Conservation (phyloP, 2,329 filamentous ascomycete species). For the Fusarium domesticum region DNA sequence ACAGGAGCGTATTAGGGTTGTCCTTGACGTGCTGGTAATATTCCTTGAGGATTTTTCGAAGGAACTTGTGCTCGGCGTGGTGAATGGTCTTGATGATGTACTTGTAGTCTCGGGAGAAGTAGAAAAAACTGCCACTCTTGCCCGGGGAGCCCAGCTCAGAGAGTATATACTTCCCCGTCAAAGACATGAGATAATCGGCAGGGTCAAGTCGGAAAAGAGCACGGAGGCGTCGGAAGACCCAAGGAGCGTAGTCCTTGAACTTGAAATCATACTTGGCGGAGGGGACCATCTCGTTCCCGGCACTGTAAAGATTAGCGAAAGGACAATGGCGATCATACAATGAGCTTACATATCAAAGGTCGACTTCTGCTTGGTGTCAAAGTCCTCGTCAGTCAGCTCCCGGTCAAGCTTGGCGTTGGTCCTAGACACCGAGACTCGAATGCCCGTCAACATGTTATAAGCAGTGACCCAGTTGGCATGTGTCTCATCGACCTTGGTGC, state of each 20-base stretch:
- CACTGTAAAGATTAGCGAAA: conserved; percentile 49
- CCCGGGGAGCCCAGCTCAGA: conserved; percentile 95
- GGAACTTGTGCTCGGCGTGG: conserved; percentile 86
- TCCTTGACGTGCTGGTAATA: conserved; percentile 91
- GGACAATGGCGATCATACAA: not conserved
- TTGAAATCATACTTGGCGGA: conserved; percentile 99
- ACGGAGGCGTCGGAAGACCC: conserved; percentile 94
- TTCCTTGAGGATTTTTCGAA: conserved; percentile 79
- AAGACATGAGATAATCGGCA: conserved; percentile 95
- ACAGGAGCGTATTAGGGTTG: conserved; percentile 94
- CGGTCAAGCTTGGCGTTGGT: conserved; percentile 97
- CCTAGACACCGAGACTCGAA: conserved; percentile 91
- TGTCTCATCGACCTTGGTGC: conserved; percentile 95
- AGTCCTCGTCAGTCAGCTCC: conserved; percentile 85
- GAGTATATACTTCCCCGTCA: conserved; percentile 97
- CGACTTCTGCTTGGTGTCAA: conserved; percentile 92
- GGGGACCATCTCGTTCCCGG: conserved; percentile 93
- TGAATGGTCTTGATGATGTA: conserved; percentile 99
- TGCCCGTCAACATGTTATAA: conserved; percentile 99
- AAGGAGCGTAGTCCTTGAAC: conserved; percentile 99
- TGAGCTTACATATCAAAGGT: conserved; percentile 89
- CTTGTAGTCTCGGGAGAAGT: conserved; percentile 98
- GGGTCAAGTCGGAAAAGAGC: conserved; percentile 87
- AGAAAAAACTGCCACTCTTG: conserved; percentile 99
- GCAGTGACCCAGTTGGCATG: conserved; percentile 97